Base-by-base conservation (phyloP, 768 basidiomycete genomes). In the Pholiota molesta region DNA sequence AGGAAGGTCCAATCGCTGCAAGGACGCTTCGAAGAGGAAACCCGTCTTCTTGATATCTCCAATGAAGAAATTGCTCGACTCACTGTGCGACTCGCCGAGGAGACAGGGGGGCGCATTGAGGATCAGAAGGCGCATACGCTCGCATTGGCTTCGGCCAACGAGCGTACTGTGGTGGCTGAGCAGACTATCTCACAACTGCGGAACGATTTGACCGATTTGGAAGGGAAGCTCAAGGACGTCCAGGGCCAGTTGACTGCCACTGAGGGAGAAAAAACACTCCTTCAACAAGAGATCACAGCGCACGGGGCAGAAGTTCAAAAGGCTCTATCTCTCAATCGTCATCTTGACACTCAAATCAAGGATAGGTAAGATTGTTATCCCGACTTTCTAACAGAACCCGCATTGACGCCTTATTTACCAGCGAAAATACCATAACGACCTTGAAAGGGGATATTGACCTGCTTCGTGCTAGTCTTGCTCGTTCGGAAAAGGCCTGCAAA, bases 301-400 rank as follows among this genome's bases (percentile, higher is more conserved):
- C 74, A 91, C 28, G 83, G 84, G 62, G 87, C 90, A 2, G 88
- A 92, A 67, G 72, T 85, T 13, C 89, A 92, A 71, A 84, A 86
- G 39, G 80, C 79, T 9, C 75, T 83, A 51, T 90, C 91, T 6
- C 73, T 89, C 59, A 78, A 77, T 40, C 83, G 87, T 60, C 86
- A 83, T 72, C 69, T 89, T 55, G 89, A 93, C 72, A 81, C 79
- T 66, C 86, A 90, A 69, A 70, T 83, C 42, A 83, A 83, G 68
- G 88, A 91, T 58, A 82, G 81, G 91, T 87, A 63, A 31, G 82
- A 66, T 11, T 31, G 35, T 39, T 60, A 26, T 49, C 13, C 19
- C 59, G 52, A 29, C 13, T 14, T 54, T 54, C 9, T 59, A 17
- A 37, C 57, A 21, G 29, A 42, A 9, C 59, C 31, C 63, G 47